Conservation (phyloP, 257 asterid species). For the Phtheirospermum japonicum region DNA sequence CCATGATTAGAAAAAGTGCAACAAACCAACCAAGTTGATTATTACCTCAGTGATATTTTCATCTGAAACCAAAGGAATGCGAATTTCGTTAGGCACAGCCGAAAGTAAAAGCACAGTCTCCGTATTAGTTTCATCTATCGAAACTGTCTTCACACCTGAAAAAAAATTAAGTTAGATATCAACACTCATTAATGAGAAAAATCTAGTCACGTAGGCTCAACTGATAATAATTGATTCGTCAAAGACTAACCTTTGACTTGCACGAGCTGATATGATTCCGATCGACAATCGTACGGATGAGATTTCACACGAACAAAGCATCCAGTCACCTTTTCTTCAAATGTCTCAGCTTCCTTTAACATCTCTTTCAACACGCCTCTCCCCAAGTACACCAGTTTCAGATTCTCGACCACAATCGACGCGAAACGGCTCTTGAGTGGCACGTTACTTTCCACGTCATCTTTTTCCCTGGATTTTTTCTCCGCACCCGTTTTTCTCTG, state of each 20-base stretch:
- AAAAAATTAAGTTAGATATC: neutral
- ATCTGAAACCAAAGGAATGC: conserved; percentile 43
- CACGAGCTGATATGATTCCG: conserved; percentile 51
- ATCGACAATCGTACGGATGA: conserved; percentile 40
- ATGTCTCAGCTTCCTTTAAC: conserved; percentile 49
- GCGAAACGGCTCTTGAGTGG: conserved; percentile 56
- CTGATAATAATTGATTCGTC: conserved; percentile 11
- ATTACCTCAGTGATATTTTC: conserved; percentile 50
- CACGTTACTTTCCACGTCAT: no score
- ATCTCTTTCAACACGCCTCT: conserved; percentile 57
- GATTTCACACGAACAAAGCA: conserved; percentile 60
- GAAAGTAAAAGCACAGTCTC: no score
- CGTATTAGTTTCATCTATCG: no score
- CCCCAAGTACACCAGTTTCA: conserved; percentile 76
- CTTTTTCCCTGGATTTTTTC: no score
- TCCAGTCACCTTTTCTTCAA: conserved; percentile 68
- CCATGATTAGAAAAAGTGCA: conserved; percentile 4
- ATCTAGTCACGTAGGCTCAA: neutral
- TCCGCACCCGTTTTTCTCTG: no score
- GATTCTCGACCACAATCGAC: conserved; percentile 53
- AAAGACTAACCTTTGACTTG: conserved; percentile 70
- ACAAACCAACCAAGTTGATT: conserved; percentile 14
- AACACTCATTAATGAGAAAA: no score
- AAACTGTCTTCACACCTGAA: no score
- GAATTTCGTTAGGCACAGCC: no score